Base-by-base conservation (phyloP, 768 basidiomycete species). In the Russula griseocarnosa region DNA sequence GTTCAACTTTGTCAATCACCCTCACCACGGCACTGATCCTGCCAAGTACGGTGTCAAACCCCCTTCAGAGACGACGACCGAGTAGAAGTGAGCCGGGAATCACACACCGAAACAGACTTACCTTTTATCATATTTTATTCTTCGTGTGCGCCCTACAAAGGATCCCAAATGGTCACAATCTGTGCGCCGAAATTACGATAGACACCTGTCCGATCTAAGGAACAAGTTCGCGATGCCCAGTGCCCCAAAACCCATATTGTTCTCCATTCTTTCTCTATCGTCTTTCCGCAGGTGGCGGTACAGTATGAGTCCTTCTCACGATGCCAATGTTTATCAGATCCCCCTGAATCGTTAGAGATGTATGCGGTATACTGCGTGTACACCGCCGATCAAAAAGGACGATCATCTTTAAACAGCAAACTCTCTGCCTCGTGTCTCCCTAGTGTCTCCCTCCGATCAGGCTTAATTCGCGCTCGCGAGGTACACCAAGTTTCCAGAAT, bases 1-100 rank as follows among this genome's bases (percentile, higher is more conserved):
- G 94, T 85, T 98, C 77, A 98, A 98, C 79, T 79, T 98, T 55
- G 94, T 95, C 70, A 89, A 95, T 74, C 94, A 97, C 74, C 86
- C 85, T 49, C 77, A 85, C 72, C 94, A 96, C 72, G 94, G 94
- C 3, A 85, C 86, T 10, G 90, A 95, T 70, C 82, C 88, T 22
- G 83, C 86, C 62, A 94, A 93, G 75, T 97, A 96, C 24, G 67
- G 67, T 28, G 67, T 67, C 61, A 67, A 68, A 42, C 32, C 55
- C 22, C n/a, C 54, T 66, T 65, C 69, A 60, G 69, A 71, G 53
- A 69, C 71, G 57, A 50, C 66, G n/a, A 68, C 63, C 53, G 71
- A 63, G 46, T 62, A 66, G 53, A 54, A 57, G 24, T 58, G 60
- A 51, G 34, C 34, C 34, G 34, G 34, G 32, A 38, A 50, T 22